Evolutionary conservation across 208 protist genomes (phyloP).

Genomic region (Leishmania gerbilli): DNA sequence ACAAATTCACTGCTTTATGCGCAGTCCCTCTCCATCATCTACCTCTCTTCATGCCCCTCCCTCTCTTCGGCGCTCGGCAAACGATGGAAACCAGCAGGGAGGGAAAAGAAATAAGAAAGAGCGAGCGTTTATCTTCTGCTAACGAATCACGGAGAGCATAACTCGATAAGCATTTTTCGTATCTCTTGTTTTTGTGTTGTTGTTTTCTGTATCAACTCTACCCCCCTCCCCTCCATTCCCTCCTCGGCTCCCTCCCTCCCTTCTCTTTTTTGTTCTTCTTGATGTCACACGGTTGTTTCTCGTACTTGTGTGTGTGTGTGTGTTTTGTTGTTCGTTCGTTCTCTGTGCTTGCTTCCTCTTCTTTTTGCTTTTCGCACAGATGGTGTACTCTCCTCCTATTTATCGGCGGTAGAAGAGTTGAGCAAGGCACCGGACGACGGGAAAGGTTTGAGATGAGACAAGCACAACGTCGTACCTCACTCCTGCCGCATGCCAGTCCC

Average conservation of each 20-base stretch:
- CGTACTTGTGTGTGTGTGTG: not conserved
- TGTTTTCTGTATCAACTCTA: not conserved
- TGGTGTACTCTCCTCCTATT: not conserved
- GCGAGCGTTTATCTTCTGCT: not conserved
- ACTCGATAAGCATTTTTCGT: not conserved
- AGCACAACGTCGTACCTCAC: constrained; percentile 37
- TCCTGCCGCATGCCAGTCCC: not conserved
- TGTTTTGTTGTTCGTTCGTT: too few relatives aligned
- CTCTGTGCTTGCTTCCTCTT: too few relatives aligned
- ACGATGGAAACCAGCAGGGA: not conserved
- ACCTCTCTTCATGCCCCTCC: not conserved
- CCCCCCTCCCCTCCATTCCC: not conserved
- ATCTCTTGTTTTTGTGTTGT: not conserved
- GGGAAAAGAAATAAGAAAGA: not conserved
- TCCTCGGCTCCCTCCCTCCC: not conserved
- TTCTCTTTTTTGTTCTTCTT: not conserved
- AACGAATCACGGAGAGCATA: not conserved
- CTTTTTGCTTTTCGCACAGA: not conserved
- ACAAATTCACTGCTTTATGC: not conserved
- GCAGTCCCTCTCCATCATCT: not conserved
- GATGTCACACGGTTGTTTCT: not conserved
- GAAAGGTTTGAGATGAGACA: constrained; percentile 34
- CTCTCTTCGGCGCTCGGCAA: not conserved
- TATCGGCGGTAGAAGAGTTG: not conserved
- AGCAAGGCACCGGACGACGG: not conserved